Evolutionary conservation across 129 eudicot species (phyloP), one percentile per base, ranked within the genome.

Genomic region (Ambrosia artemisiifolia): DNA sequence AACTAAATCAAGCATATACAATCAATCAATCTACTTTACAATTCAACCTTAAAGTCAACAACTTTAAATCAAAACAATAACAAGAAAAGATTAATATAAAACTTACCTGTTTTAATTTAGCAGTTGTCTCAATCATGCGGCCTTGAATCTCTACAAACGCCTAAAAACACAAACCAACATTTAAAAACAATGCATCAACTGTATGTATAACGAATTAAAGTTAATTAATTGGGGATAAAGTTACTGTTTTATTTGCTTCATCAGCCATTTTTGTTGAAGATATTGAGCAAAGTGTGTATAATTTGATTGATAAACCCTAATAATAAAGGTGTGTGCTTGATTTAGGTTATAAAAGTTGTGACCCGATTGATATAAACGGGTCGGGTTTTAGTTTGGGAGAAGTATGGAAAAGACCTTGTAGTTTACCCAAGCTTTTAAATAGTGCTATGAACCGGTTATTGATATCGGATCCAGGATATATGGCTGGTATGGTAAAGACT

Each of bases 141-240:
- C 88, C 87, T 81, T 89, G 96, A 79, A 92, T 89, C 88, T 92
- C 98, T 30, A 89, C 53, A 82, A 92, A 92, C 50, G 98, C 96
- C 98, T 89, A 48, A 11, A 65, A 12, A 69, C 65, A 72, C 42
- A 42, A 76, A 42, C 0, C 24, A 34, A 59, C 13, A 67, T 35
- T 12, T 13, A 42, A 42, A 12, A 73, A 60, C 11, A 50, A 69
- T 74, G 36, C n/a, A 53, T 11, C 12, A 28, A 72, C 14, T 13
- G 16, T 50, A 47, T 40, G 59, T 20, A 33, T 40, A 20, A 11
- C 17, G 7, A 19, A 14, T 56, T n/a, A 55, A 56, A 16, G 18
- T 32, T 20, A 13, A 36, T 40, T 17, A 65, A 48, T 9, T 54
- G 47, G 30, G 28, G 50, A 63, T 2, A 44, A 51, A 56, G 54